These are phyloP conservation scores for Chenopodium formosanum DNA, from an alignment of 148 eudicot species.

Conservation along the genomic window DNA sequence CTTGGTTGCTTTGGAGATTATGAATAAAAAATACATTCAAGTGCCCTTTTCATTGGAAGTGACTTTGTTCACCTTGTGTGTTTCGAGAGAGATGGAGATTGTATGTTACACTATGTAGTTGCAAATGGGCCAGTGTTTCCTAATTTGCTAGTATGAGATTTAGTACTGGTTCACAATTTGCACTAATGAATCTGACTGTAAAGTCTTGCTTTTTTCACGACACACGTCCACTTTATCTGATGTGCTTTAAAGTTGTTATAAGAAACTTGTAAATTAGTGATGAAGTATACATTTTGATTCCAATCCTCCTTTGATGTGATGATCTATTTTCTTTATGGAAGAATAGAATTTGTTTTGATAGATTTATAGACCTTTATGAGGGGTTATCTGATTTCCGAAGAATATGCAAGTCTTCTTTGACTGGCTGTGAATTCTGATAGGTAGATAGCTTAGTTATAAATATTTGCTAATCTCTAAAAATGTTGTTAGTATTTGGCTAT, in stretches of 20 bases:
- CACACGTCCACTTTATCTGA: background rate
- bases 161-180: no score
- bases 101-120: background rate
- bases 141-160: no score
- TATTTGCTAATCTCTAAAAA: background rate
- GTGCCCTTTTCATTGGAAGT: background rate
- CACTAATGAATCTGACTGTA: background rate
- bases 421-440: background rate
- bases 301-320: background rate
- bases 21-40: background rate
- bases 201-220: background rate
- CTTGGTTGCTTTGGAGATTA: background rate
- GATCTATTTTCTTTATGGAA: background rate
- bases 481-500: background rate
- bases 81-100: background rate
- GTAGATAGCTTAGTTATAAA: no score
- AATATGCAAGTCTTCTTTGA: background rate
- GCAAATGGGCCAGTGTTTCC: background rate
- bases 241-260: no score
- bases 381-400: background rate
- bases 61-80: background rate
- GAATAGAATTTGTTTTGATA: background rate
- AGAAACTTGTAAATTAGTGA: background rate
- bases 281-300: background rate
- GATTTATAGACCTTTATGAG: background rate